Evolutionary conservation across 208 protist genomes (phyloP).

Genomic region (Leishmania braziliensis): DNA sequence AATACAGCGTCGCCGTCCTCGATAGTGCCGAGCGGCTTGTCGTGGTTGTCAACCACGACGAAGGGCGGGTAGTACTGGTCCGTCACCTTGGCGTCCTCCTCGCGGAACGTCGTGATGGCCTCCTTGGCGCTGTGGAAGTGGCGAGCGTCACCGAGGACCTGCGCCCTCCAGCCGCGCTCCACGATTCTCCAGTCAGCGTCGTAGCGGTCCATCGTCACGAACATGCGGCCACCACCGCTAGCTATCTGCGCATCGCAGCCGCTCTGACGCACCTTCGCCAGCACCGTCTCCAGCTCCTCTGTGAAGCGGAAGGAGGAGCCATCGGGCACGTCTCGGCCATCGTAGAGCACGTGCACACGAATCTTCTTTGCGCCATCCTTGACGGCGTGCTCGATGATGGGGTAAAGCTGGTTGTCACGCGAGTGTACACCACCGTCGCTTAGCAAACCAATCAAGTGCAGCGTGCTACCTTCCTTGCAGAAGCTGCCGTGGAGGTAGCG

Average conservation of each 20-base stretch:
- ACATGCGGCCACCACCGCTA: conserved; percentile 95
- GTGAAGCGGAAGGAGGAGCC: conserved; percentile 92
- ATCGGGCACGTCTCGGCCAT: conserved; percentile 95
- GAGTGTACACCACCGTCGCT: conserved; percentile 96
- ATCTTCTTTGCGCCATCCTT: conserved; percentile 85
- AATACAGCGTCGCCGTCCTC: conserved; percentile 94
- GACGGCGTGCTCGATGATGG: conserved; percentile 87
- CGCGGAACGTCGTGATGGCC: conserved; percentile 89
- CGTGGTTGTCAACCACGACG: conserved; percentile 68
- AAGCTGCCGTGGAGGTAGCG: conserved; percentile 88
- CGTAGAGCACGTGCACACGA: conserved; percentile 93
- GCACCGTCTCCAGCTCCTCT: conserved; percentile 86
- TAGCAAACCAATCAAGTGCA: conserved; percentile 94
- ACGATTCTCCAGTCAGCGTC: conserved; percentile 96
- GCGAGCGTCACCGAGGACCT: conserved; percentile 93
- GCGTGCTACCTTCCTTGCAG: conserved; percentile 66
- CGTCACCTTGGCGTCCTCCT: conserved; percentile 76
- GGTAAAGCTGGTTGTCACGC: conserved; percentile 90
- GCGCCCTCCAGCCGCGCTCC: conserved; percentile 92
- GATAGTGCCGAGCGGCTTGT: conserved; percentile 88
- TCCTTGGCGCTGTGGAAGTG: conserved; percentile 84
- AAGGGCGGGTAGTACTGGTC: conserved; percentile 96
- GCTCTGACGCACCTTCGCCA: conserved; percentile 67
- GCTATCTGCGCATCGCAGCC: conserved; percentile 91
- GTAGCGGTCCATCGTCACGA: conserved; percentile 97